Base-by-base conservation (phyloP, 768 basidiomycete genomes). In the Lentinula sp. region DNA sequence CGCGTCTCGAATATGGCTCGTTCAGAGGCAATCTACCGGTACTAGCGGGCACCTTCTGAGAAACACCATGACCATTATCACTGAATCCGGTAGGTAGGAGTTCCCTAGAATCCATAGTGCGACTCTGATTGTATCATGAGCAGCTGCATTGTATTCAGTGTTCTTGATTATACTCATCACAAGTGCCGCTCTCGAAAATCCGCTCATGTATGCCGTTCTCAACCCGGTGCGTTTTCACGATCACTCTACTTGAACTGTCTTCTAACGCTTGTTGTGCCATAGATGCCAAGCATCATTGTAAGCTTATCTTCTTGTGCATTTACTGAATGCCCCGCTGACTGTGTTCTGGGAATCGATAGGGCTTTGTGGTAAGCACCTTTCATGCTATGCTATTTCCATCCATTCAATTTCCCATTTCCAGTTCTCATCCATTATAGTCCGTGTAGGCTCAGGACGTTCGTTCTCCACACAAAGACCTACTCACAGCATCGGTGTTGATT, bases 181-280 rank as follows among this genome's bases (percentile, higher is more conserved):
- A 12, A 56, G 55, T n/a, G 55, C 55, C 39, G 55, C 55, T 12
- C 55, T 56, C 23, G 39, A 56, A 45, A 56, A 45, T n/a, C 55
- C 55, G 41, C 55, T 56, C 41, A 56, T 56, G 55, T 56, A 56
- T 41, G 39, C 55, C 15, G 32, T 56, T n/a, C 55, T 56, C 23
- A 56, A 56, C n/a, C 55, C 55, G 20, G 55, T 56, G 23, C 37
- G 55, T 23, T 20, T n/a, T 20, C 6, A 33, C 10, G 13, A 3
- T 5, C 3, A 6, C 46, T 23, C 18, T 9, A 32, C 9, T 8
- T 6, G 15, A 42, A 32, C 13, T 18, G 2, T 3, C 28, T 56
- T 15, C 13, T 43, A 6, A 56, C 8, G 3, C 15, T 56, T 32
- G 5, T 43, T n/a, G 3, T 4, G n/a, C 23, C 16, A 12, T n/a